phyloP scores from a whole-genome alignment of 352 stramenopile species.

The Phytophthora colocasiae region DNA sequence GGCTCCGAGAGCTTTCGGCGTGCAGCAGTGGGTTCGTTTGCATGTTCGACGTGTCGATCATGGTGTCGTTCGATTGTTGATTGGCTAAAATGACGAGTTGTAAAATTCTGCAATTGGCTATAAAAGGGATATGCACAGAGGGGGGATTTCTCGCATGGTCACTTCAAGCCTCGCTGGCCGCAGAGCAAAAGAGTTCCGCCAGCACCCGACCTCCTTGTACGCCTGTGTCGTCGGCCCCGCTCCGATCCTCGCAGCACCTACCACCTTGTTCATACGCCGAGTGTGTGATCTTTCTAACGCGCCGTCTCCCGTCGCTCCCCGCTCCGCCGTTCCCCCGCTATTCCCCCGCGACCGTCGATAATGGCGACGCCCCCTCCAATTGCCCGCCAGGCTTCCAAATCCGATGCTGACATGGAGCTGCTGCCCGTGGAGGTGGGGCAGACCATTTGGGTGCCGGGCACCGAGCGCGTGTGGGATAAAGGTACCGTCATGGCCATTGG shows the following conservation, averaged over 20 bases:
- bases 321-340: constrained; percentile 1
- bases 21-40: background rate
- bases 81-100: constrained; percentile 6
- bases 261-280: constrained; percentile 1
- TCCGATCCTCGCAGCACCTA: constrained; percentile 3
- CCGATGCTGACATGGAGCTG: constrained; percentile 67
- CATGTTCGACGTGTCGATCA: constrained; percentile 15
- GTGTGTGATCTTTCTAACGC: constrained; percentile 5
- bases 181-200: constrained; percentile 13
- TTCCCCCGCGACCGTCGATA: constrained; percentile 4
- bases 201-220: constrained; percentile 2
- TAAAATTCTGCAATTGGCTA: constrained; percentile 19
- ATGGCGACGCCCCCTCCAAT: constrained; percentile 80
- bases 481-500: constrained; percentile 87
- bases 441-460: constrained; percentile 78
- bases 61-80: constrained; percentile 6
- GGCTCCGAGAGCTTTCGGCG: constrained; percentile 13
- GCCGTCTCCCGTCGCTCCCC: background rate
- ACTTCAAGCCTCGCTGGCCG: constrained; percentile 48
- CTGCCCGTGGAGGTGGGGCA: constrained; percentile 79
- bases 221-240: constrained; percentile 1
- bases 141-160: constrained; percentile 30
- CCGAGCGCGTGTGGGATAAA: constrained; percentile 81
- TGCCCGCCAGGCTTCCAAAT: constrained; percentile 73
- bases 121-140: constrained; percentile 13